A percentile compares a stretch with the other conserved stretches of the same genome.
Evolutionary conservation across 441 rosid species (phyloP).

Genomic region (Erodium chrysanthum): DNA sequence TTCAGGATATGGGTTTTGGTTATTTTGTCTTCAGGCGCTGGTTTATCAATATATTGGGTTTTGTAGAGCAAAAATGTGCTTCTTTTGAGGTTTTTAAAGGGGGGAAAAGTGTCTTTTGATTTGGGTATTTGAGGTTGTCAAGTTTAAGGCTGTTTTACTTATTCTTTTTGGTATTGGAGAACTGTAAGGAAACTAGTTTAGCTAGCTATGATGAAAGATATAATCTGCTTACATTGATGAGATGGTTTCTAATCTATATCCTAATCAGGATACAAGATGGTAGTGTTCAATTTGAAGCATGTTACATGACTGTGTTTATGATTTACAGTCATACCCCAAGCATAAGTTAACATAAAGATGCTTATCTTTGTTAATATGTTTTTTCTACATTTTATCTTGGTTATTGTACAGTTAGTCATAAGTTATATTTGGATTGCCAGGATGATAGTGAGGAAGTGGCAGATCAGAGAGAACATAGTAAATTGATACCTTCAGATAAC

Average conservation of each 20-base stretch:
- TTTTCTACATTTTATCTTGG: neutral
- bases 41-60: neutral
- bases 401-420: neutral
- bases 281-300: neutral
- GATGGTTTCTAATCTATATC: neutral
- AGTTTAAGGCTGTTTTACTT: neutral
- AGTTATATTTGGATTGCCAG: neutral
- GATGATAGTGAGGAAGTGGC: constrained; percentile 11
- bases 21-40: neutral
- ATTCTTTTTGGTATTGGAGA: neutral
- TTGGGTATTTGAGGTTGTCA: neutral
- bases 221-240: neutral
- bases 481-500: constrained; percentile 5
- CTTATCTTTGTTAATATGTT: neutral
- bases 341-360: neutral
- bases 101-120: neutral
- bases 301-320: neutral
- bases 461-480: constrained; percentile 8
- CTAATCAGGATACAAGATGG: neutral
- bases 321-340: neutral
- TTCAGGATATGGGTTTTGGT: constrained; percentile 2
- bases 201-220: neutral
- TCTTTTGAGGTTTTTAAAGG: neutral
- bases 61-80: neutral
- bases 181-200: neutral